Base-by-base conservation (phyloP, 805 yeast genomes). In the Cephaloascus albidus region DNA sequence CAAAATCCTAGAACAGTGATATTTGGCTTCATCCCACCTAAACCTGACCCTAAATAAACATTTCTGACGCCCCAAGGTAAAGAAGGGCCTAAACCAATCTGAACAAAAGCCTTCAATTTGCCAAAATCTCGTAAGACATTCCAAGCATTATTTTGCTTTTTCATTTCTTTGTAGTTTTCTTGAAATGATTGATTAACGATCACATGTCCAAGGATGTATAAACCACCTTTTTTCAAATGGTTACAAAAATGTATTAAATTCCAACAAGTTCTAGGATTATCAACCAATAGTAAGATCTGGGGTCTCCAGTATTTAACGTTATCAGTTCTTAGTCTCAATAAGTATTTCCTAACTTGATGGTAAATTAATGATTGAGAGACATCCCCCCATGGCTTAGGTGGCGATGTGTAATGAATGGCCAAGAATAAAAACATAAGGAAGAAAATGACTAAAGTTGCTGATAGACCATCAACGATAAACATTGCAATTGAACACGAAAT, bases 221-320 rank as follows among this genome's bases (percentile, higher is more conserved):
- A 64, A 1, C 97, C 97, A 35, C 98, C 98, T 56, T 93, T 93
- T 55, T 93, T 93, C 61, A 93, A 64, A 57, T 88, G 88, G 53
- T 93, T 93, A 62, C 98, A 93, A 52, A 93, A 93, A 12, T 83
- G 80, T 43, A 93, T 89, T 45, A 93, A 64, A 48, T 83, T 85
- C 96, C 97, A 90, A 23, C 89, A 74, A 0, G 95, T 80, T 45
- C 96, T 66, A 1, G 99, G 97, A 49, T 87, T 85, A 52, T 93
- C 97, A 33, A 89, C 90, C 27, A 93, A 63, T 23, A 93, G 61
- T 43, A 93, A 64, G 32, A 93, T 81, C 57, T 93, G 99, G 0
- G 99, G 99, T 49, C 99, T 71, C 98, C 99, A 93, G 56, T 89
- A 93, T 60, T 93, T 93, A 38, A 93, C 96, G 55, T 90, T 94